Percentiles rank a stretch among this genome's conserved stretches.
Evolutionary conservation across 768 basidiomycete genomes (phyloP).

Genomic region (Cubamyces sp.): DNA sequence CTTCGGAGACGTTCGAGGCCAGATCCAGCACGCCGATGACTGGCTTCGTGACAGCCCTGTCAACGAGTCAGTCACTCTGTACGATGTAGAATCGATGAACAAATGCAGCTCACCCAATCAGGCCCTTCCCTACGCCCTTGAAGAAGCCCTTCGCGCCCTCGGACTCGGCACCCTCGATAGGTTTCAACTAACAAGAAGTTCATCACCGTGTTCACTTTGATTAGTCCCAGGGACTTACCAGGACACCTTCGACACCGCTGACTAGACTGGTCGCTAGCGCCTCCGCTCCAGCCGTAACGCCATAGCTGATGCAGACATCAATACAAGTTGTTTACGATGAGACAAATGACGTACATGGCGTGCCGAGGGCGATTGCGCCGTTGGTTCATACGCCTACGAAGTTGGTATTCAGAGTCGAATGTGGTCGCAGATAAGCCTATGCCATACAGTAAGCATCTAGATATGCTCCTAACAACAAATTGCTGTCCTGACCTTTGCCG

Average conservation of each 20-base stretch:
- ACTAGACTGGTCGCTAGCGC: slow-evolving; percentile 93
- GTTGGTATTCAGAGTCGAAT: slow-evolving; percentile 95
- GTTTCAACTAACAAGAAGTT: slow-evolving; percentile 71
- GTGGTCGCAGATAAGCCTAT: slow-evolving; percentile 94
- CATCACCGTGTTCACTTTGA: neutral
- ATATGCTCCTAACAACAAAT: neutral
- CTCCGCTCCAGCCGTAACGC: slow-evolving; percentile 93
- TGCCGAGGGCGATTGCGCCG: slow-evolving; percentile 94
- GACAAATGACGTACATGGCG: slow-evolving; percentile 69
- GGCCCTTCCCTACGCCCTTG: slow-evolving; percentile 95
- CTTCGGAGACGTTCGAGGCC: slow-evolving; percentile 93
- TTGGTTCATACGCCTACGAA: slow-evolving; percentile 83
- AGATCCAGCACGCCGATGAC: slow-evolving; percentile 96
- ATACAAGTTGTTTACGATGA: neutral
- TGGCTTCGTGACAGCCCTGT: slow-evolving; percentile 91
- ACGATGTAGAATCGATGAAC: slow-evolving; percentile 7
- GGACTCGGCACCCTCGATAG: slow-evolving; percentile 93
- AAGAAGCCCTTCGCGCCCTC: slow-evolving; percentile 96
- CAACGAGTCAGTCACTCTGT: slow-evolving; percentile 3
- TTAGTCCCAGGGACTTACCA: slow-evolving; percentile 53
- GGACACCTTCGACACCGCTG: slow-evolving; percentile 94
- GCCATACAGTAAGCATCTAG: neutral
- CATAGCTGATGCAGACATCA: slow-evolving; percentile 62
- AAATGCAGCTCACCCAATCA: slow-evolving; percentile 72
- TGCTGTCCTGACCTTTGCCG: slow-evolving; percentile 74